These are phyloP conservation scores for Clavulina sp. DNA, from an alignment of 768 basidiomycete genomes.

Conservation along the genomic window DNA sequence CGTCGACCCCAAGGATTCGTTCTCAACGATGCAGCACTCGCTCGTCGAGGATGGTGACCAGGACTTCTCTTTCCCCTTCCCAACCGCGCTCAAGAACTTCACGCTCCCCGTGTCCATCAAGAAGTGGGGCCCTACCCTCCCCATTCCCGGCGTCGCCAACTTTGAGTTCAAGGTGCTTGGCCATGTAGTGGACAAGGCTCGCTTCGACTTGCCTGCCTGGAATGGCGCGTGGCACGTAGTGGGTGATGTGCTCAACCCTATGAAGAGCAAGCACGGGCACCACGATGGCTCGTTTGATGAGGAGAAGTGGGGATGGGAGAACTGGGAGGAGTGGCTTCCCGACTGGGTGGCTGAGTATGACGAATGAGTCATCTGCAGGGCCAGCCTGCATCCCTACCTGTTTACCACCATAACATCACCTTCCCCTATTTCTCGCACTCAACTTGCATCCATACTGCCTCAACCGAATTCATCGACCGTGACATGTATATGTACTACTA, in stretches of 20 bases:
- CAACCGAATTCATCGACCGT: too few species aligned
- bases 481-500: too few species aligned
- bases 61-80: slow-evolving; percentile 6
- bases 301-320: slow-evolving; percentile 6
- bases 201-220: background rate
- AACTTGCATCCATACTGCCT: too few species aligned
- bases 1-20: background rate
- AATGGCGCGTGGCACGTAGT: slow-evolving; percentile 7
- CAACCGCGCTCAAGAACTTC: slow-evolving; percentile 1
- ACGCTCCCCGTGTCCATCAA: slow-evolving; percentile 4
- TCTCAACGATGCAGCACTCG: background rate
- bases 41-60: slow-evolving; percentile 2
- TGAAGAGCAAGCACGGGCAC: slow-evolving; percentile 1
- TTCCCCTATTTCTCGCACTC: too few species aligned
- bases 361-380: too few species aligned
- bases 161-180: slow-evolving; percentile 7
- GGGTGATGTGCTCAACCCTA: slow-evolving; percentile 4
- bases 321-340: slow-evolving; percentile 9
- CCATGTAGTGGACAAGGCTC: background rate
- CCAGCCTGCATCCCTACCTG: too few species aligned
- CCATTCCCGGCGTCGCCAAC: slow-evolving; percentile 5
- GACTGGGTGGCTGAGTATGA: slow-evolving; percentile 5
- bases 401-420: too few species aligned
- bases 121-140: slow-evolving; percentile 4
- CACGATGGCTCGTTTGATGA: background rate